These are phyloP conservation scores for Trichophyton benhamiae DNA, from an alignment of 2,329 filamentous ascomycete species.

Conservation along the genomic window DNA sequence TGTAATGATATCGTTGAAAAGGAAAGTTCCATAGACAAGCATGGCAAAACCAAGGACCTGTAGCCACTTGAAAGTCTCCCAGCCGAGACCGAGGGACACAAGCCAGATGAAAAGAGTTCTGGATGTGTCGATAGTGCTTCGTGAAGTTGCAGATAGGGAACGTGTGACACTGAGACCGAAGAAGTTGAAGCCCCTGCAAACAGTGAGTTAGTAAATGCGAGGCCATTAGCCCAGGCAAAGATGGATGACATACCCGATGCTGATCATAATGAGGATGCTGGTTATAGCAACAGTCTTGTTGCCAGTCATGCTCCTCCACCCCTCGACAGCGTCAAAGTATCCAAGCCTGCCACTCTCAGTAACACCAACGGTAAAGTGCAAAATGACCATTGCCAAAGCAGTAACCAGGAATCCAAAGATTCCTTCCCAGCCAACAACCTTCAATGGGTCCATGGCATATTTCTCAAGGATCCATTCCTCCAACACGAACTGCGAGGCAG, in stretches of 20 bases:
- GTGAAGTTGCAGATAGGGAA: constrained; percentile 76
- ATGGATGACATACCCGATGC: constrained; percentile 62
- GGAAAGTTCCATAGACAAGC: constrained; percentile 88
- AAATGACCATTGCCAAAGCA: constrained; percentile 60
- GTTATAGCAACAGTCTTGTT: constrained; percentile 60
- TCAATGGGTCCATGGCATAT: constrained; percentile 70
- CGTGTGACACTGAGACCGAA: constrained; percentile 91
- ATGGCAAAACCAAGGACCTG: constrained; percentile 80
- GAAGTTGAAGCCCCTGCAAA: constrained; percentile 82
- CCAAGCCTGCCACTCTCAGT: constrained; percentile 63
- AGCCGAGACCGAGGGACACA: constrained; percentile 79
- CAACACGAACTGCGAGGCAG: constrained; percentile 86
- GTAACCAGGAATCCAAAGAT: constrained; percentile 80
- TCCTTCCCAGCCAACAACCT: constrained; percentile 93
- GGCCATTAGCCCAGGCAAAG: background rate
- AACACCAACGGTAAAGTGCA: constrained; percentile 65
- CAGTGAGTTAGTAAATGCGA: background rate
- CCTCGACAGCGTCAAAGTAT: constrained; percentile 83
- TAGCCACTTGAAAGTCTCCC: constrained; percentile 96
- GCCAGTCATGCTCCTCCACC: constrained; percentile 65
- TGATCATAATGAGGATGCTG: constrained; percentile 88
- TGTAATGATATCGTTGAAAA: constrained; percentile 88
- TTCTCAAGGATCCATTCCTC: constrained; percentile 85
- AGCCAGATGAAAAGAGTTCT: constrained; percentile 97
- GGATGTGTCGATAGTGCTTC: constrained; percentile 95